Conservation (phyloP, 306 rosid species). For the Dryas alaskensis region DNA sequence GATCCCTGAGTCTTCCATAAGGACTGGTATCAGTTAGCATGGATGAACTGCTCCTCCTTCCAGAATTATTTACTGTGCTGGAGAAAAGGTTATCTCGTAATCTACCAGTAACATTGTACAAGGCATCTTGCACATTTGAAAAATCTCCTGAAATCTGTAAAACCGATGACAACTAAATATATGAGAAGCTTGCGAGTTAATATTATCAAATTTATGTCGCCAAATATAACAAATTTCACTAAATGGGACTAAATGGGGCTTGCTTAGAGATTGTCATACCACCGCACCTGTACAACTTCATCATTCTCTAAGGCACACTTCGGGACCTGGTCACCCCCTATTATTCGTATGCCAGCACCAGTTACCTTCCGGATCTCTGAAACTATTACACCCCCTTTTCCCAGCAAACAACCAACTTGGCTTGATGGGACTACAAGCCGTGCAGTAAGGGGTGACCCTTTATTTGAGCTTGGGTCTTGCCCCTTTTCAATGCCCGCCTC, state of each 20-base stretch:
- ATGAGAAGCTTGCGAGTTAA: slow-evolving; percentile 11
- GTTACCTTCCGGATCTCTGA: slow-evolving; percentile 86
- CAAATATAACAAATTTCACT: slow-evolving; percentile 15
- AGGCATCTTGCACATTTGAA: slow-evolving; percentile 91
- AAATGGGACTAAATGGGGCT: slow-evolving; percentile 4
- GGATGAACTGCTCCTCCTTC: slow-evolving; percentile 54
- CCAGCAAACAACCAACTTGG: slow-evolving; percentile 96
- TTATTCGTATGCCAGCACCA: slow-evolving; percentile 67
- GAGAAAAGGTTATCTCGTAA: slow-evolving; percentile 77
- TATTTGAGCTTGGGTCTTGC: slow-evolving; percentile 49
- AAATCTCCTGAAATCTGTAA: slow-evolving; percentile 85
- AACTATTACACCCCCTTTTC: slow-evolving; percentile 85
- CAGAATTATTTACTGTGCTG: slow-evolving; percentile 49
- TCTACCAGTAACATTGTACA: slow-evolving; percentile 87
- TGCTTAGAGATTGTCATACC: not conserved
- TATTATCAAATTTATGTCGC: slow-evolving; percentile 7
- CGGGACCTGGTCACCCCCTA: slow-evolving; percentile 72
- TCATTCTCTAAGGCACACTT: slow-evolving; percentile 73
- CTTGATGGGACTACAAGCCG: slow-evolving; percentile 69
- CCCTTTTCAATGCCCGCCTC: slow-evolving; percentile 72
- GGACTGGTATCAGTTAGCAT: slow-evolving; percentile 56
- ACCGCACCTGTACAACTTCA: slow-evolving; percentile 76
- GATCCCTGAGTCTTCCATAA: slow-evolving; percentile 58
- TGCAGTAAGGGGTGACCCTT: slow-evolving; percentile 59
- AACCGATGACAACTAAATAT: not conserved